phyloP scores from a whole-genome alignment of 1,139 yeast genomes.

The Candida gigantensis region DNA sequence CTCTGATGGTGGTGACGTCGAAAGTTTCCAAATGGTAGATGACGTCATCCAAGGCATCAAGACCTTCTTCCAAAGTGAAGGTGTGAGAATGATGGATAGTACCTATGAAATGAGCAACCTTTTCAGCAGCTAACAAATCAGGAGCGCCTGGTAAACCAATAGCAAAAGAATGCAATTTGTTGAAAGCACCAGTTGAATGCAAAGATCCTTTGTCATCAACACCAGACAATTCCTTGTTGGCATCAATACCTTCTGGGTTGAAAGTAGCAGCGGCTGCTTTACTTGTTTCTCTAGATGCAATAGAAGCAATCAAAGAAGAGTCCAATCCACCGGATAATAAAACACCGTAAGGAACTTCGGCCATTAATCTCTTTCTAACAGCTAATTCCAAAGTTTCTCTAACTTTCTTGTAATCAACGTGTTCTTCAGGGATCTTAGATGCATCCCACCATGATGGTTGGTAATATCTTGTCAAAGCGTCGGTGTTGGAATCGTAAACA shows the following conservation, averaged over 20 bases:
- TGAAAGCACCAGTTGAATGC: slow-evolving; percentile 70
- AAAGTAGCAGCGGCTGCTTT: slow-evolving; percentile 74
- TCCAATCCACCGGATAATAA: slow-evolving; percentile 95
- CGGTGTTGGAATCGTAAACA: slow-evolving; percentile 89
- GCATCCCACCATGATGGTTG: slow-evolving; percentile 95
- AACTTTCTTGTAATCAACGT: slow-evolving; percentile 68
- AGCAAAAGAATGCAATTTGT: slow-evolving; percentile 92
- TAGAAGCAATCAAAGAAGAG: slow-evolving; percentile 92
- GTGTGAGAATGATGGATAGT: slow-evolving; percentile 98
- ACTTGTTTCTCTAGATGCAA: slow-evolving; percentile 93
- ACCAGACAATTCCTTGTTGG: slow-evolving; percentile 76
- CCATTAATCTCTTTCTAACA: slow-evolving; percentile 98
- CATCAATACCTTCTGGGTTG: slow-evolving; percentile 47
- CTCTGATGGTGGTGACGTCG: slow-evolving; percentile 98
- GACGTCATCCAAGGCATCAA: slow-evolving; percentile 93
- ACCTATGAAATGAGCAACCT: slow-evolving; percentile 93
- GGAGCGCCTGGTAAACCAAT: slow-evolving; percentile 98
- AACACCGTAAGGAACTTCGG: slow-evolving; percentile 98
- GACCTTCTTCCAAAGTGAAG: slow-evolving; percentile 92
- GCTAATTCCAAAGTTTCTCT: slow-evolving; percentile 88
- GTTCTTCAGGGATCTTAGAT: slow-evolving; percentile 66
- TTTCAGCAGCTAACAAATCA: slow-evolving; percentile 92
- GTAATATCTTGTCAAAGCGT: slow-evolving; percentile 81
- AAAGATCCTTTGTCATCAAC: slow-evolving; percentile 86
- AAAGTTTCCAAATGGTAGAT: slow-evolving; percentile 95